phyloP scores from a whole-genome alignment of 768 basidiomycete genomes.

The Rhodosporidiobolus sp. region DNA sequence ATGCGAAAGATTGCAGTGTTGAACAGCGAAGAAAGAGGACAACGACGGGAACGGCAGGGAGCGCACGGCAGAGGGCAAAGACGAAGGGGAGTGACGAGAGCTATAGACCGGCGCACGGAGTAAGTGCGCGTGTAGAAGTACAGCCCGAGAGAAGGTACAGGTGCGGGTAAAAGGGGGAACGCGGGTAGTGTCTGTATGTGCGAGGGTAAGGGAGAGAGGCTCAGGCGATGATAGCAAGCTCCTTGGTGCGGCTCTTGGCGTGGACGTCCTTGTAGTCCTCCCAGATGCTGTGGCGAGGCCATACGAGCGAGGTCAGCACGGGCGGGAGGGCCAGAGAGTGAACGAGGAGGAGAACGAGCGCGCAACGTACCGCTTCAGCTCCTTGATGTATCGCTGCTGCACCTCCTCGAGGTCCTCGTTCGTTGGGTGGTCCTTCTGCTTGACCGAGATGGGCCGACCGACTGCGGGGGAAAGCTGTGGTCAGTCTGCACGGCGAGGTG shows the following conservation, averaged over 20 bases:
- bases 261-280: conserved; percentile 38
- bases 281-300: conserved; percentile 27
- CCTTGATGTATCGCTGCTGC: conserved; percentile 84
- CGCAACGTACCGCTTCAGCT: conserved; percentile 54
- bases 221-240: conserved; percentile 38
- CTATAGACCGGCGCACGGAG: background rate
- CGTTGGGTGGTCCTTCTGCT: conserved; percentile 73
- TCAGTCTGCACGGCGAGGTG: background rate
- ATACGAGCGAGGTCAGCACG: too few species aligned
- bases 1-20: background rate
- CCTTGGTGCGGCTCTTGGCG: conserved; percentile 32
- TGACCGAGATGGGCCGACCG: conserved; percentile 79
- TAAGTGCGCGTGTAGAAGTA: background rate
- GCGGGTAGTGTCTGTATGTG: background rate
- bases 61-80: background rate
- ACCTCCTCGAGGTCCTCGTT: conserved; percentile 72
- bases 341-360: background rate
- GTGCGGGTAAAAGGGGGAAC: too few species aligned
- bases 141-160: background rate
- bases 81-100: too few species aligned
- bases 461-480: conserved; percentile 54
- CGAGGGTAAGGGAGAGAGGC: background rate
- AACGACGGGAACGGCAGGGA: background rate
- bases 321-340: too few species aligned
- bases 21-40: background rate